Evolutionary conservation across 345 rosid genomes (phyloP).

Genomic region (Populus davidiana): DNA sequence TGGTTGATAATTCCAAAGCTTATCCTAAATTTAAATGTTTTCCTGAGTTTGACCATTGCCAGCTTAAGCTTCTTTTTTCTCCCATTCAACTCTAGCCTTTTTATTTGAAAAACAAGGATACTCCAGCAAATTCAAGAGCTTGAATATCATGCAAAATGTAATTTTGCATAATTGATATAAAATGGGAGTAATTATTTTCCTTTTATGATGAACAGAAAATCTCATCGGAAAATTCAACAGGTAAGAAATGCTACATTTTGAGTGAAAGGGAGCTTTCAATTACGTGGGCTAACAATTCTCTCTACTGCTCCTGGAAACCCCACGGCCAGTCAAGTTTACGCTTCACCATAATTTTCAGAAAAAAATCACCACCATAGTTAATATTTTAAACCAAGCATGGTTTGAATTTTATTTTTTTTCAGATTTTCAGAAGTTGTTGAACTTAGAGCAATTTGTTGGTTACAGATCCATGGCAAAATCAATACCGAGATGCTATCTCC

Average conservation of each 20-base stretch:
- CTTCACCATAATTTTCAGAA: not conserved
- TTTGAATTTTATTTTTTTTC: not conserved
- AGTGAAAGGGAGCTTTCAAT: conserved; percentile 39
- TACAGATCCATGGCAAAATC: conserved; percentile 41
- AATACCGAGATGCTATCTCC: conserved; percentile 33
- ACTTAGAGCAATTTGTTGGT: conserved; percentile 42
- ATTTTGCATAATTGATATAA: not conserved
- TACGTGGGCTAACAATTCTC: conserved; percentile 37
- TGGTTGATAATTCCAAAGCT: no score
- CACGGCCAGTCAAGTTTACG: conserved; percentile 26
- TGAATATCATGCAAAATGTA: no score
- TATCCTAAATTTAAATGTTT: no score
- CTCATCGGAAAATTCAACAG: conserved; percentile 28
- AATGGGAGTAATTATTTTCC: no score
- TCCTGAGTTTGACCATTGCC: no score
- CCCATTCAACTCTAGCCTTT: no score
- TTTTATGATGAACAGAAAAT: conserved; percentile 13
- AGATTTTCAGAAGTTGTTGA: conserved; percentile 44
- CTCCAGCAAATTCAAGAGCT: no score
- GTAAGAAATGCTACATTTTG: conserved; percentile 22
- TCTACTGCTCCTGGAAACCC: conserved; percentile 41
- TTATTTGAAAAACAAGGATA: no score
- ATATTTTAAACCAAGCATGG: no score
- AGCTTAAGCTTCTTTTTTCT: no score
- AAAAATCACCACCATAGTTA: no score